phyloP scores from a whole-genome alignment of 371 early-diverging fungal species.

The Paraphysoderma sedebokerense region DNA sequence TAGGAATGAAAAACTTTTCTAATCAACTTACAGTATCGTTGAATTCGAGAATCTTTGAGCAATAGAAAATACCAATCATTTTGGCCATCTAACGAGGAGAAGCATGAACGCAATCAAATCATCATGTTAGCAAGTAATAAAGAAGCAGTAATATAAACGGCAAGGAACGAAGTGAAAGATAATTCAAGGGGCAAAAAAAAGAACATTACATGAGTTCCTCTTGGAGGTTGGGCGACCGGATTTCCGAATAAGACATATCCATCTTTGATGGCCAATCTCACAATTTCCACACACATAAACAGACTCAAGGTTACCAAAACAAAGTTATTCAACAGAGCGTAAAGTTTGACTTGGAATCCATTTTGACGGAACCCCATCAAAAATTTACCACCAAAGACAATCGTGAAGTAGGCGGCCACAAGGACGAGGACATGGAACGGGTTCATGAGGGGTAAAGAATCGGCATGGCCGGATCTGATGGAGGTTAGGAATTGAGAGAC shows the following conservation, averaged over 20 bases:
- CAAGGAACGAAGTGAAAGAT: too few relatives aligned
- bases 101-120: neutral
- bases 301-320: conserved; percentile 22
- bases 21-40: conserved; percentile 43
- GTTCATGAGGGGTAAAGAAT: conserved; percentile 36
- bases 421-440: conserved; percentile 31
- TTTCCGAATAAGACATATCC: conserved; percentile 28
- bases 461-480: conserved; percentile 14
- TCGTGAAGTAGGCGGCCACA: conserved; percentile 17
- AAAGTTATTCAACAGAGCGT: conserved; percentile 29
- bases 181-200: too few relatives aligned
- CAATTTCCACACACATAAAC: conserved; percentile 29
- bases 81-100: conserved; percentile 21
- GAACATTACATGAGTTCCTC: conserved; percentile 20
- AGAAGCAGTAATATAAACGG: neutral
- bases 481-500: neutral
- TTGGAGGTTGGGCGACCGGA: conserved; percentile 11
- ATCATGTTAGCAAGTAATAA: conserved; percentile 1
- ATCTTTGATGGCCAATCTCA: conserved; percentile 20
- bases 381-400: conserved; percentile 21
- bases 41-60: conserved; percentile 41
- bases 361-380: conserved; percentile 18
- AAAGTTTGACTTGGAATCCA: conserved; percentile 17
- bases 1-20: too few relatives aligned
- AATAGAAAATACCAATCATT: conserved; percentile 33